Evolutionary conservation across 495 filamentous ascomycete genomes (phyloP).

Genomic region (Xylona heveae): DNA sequence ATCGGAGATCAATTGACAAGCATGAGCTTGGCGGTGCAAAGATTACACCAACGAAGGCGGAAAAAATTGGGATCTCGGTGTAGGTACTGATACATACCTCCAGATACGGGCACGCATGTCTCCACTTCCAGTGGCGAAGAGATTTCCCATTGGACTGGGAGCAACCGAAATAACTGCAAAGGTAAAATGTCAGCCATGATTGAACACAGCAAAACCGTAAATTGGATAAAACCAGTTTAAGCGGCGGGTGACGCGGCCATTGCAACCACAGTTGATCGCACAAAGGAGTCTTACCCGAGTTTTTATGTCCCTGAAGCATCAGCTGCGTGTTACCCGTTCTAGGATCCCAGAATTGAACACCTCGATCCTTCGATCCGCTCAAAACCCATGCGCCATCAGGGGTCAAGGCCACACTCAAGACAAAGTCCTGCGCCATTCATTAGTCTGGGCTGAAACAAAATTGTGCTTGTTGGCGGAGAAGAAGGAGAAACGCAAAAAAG

Average conservation of each 20-base stretch:
- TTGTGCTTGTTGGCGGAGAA: no score
- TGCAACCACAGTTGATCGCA: constrained; percentile 10
- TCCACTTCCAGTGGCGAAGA: constrained; percentile 75
- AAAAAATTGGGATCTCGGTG: constrained; percentile 2
- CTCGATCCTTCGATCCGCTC: constrained; percentile 76
- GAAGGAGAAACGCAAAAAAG: constrained; percentile 3
- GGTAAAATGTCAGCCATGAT: neutral
- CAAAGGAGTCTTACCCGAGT: constrained; percentile 35
- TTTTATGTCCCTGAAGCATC: constrained; percentile 87
- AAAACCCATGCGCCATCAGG: constrained; percentile 80
- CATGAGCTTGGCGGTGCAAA: no score
- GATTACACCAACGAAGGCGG: neutral
- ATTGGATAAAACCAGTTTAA: neutral
- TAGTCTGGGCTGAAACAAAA: no score
- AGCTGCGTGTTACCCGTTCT: constrained; percentile 70
- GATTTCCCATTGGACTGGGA: constrained; percentile 55
- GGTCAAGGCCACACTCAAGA: constrained; percentile 71
- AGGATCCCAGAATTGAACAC: constrained; percentile 87
- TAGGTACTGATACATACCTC: constrained; percentile 30
- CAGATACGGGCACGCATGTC: constrained; percentile 86
- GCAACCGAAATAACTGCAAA: constrained; percentile 66
- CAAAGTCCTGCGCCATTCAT: constrained; percentile 65
- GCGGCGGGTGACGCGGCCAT: neutral
- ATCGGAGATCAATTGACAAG: no score
- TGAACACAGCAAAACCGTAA: neutral